Percentiles rank a stretch among this genome's conserved stretches.
Evolutionary conservation across 2,329 filamentous ascomycete genomes (phyloP).

Genomic region (Metarhizium album): DNA sequence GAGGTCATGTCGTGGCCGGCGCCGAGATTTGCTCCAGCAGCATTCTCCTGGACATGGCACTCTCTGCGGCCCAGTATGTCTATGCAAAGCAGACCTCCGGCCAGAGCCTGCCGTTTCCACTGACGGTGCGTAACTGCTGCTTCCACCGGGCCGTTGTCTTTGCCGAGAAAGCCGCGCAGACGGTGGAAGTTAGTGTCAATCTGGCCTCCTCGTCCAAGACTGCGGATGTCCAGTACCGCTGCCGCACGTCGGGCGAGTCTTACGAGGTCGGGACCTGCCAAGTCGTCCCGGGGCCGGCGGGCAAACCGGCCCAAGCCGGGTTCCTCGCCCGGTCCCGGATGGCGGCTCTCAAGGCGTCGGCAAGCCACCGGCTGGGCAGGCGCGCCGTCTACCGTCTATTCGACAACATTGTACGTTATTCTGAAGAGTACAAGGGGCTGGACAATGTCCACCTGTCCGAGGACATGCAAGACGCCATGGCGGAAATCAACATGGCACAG

Average conservation of each 20-base stretch:
- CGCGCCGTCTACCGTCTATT: not conserved
- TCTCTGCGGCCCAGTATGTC: not conserved
- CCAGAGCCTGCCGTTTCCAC: not conserved
- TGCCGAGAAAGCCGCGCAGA: not conserved
- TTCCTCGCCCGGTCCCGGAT: not conserved
- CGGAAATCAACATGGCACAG: not conserved
- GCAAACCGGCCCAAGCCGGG: not conserved
- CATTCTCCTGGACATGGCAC: constrained; percentile 1
- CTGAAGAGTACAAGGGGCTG: not conserved
- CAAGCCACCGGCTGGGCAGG: not conserved
- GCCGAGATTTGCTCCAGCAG: constrained; percentile 1
- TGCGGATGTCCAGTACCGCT: not conserved
- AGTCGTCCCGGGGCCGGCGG: not conserved
- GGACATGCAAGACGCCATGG: not conserved
- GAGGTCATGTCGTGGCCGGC: not conserved
- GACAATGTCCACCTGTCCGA: not conserved
- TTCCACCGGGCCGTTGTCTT: not conserved
- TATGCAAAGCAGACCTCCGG: not conserved
- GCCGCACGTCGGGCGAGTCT: not conserved
- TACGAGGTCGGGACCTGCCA: not conserved
- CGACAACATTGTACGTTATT: not conserved
- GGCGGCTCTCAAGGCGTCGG: not conserved
- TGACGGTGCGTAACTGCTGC: not conserved
- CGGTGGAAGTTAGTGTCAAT: not conserved
- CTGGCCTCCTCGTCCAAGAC: not conserved